Conservation (phyloP, 192 early-diverging fungal species). For the Backusella morwellensis region DNA sequence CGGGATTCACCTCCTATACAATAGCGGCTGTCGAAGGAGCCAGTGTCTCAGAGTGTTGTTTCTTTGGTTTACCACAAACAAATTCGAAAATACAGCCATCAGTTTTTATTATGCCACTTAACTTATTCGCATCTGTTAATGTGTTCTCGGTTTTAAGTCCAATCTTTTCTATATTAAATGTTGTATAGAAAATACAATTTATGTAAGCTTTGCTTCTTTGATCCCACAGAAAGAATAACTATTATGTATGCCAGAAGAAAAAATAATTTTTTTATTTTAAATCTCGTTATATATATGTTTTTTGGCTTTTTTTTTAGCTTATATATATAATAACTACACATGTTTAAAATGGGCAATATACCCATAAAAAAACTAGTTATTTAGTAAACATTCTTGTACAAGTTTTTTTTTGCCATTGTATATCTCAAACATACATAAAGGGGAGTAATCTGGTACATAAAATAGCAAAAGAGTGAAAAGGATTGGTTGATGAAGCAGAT, state of each 20-base stretch:
- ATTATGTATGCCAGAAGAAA: neutral
- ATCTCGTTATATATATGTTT: neutral
- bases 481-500: neutral
- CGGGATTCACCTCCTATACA: too few species aligned
- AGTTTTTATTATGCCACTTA: too few species aligned
- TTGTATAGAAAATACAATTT: too few species aligned
- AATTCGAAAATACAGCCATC: too few species aligned
- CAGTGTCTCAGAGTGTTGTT: too few species aligned
- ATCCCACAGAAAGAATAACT: neutral
- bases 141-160: too few species aligned
- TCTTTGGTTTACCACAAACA: too few species aligned
- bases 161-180: too few species aligned
- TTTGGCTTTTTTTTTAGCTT: neutral
- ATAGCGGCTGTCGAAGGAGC: too few species aligned
- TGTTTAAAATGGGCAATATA: neutral
- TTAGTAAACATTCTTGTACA: constrained; percentile 2
- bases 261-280: neutral
- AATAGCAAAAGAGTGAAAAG: neutral
- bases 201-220: too few species aligned
- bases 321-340: constrained; percentile 1
- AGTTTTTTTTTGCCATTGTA: neutral
- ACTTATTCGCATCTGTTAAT: too few species aligned
- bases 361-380: neutral
- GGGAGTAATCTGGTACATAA: neutral
- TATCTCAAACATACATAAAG: neutral